A percentile compares a stretch with the other conserved stretches of the same genome.
phyloP scores from a whole-genome alignment of 768 basidiomycete genomes.

The Pleurotus salmoneostramineus region DNA sequence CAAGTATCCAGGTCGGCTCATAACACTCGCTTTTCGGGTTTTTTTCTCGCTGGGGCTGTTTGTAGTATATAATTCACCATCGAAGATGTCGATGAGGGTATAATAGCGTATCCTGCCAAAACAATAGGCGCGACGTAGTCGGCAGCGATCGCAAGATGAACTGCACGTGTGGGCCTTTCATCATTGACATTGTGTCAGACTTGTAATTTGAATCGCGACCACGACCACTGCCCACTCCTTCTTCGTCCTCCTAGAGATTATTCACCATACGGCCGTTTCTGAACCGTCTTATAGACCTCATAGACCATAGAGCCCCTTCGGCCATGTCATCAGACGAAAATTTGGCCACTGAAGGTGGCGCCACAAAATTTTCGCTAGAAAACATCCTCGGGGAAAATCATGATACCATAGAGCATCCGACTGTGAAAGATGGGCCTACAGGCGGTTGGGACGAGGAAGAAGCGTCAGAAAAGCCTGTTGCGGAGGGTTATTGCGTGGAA shows the following conservation, averaged over 20 bases:
- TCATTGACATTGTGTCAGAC: neutral
- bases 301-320: slow-evolving; percentile 5
- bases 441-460: slow-evolving; percentile 71
- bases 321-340: neutral
- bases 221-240: neutral
- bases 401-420: slow-evolving; percentile 58
- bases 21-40: slow-evolving; percentile 6
- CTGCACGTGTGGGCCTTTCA: slow-evolving; percentile 7
- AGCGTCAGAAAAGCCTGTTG: slow-evolving; percentile 32
- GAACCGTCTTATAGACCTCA: slow-evolving; percentile 4
- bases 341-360: neutral
- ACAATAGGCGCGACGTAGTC: neutral
- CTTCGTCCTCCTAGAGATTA: neutral
- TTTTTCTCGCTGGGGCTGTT: neutral
- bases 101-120: neutral
- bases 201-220: neutral
- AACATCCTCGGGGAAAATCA: slow-evolving; percentile 67
- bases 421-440: slow-evolving; percentile 30
- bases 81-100: no score
- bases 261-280: slow-evolving; percentile 2
- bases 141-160: neutral
- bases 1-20: slow-evolving; percentile 13
- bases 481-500: slow-evolving; percentile 75
- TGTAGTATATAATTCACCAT: neutral
- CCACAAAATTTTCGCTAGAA: slow-evolving; percentile 51